Evolutionary conservation across 345 rosid genomes (phyloP).

Genomic region (Firmiana major): DNA sequence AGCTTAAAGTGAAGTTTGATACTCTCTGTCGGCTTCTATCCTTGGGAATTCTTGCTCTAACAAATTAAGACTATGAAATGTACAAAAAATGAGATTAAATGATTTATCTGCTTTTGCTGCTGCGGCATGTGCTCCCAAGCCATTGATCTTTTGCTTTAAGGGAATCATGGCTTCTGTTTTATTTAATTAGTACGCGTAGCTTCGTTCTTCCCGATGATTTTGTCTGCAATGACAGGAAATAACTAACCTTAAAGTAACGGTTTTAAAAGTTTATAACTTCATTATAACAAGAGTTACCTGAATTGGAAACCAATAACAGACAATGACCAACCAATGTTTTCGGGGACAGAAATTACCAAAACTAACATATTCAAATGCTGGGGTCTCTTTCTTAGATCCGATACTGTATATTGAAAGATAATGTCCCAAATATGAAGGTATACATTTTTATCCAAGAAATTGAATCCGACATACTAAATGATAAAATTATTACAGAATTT

Average conservation of each 20-base stretch:
- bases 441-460: background rate
- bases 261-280: constrained; percentile 15
- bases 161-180: background rate
- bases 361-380: background rate
- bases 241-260: constrained; percentile 29
- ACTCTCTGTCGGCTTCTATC: constrained; percentile 50
- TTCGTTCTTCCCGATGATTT: constrained; percentile 34
- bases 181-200: background rate
- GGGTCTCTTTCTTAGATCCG: background rate
- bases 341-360: background rate
- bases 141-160: constrained; percentile 13
- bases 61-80: background rate
- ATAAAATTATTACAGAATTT: too few relatives aligned
- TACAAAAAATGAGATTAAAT: constrained; percentile 1
- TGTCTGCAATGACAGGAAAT: constrained; percentile 26
- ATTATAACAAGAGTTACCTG: background rate
- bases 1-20: constrained; percentile 32
- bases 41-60: constrained; percentile 25
- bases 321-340: background rate
- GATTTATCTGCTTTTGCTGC: background rate
- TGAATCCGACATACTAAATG: background rate
- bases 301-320: background rate
- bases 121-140: constrained; percentile 16
- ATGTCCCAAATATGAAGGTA: background rate
- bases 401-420: background rate